Evolutionary conservation across 352 stramenopile genomes (phyloP).

Genomic region (Peronospora destructor): DNA sequence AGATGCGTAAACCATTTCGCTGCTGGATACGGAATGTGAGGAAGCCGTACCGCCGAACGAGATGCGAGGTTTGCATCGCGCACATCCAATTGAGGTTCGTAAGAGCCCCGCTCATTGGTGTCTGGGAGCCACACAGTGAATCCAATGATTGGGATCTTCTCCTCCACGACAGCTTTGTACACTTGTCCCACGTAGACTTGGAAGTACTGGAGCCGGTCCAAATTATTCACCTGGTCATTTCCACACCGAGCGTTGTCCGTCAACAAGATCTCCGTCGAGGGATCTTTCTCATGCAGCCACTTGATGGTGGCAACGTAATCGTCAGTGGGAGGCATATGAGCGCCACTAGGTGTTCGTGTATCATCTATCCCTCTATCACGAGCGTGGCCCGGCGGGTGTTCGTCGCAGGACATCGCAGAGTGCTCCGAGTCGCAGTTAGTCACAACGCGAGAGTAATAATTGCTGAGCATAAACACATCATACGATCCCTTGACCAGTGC

Average conservation of each 20-base stretch:
- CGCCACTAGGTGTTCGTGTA: slow-evolving; percentile 42
- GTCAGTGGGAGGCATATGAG: slow-evolving; percentile 26
- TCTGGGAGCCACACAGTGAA: slow-evolving; percentile 94
- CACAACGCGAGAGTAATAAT: slow-evolving; percentile 73
- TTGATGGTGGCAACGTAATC: slow-evolving; percentile 58
- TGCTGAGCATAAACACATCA: slow-evolving; percentile 94
- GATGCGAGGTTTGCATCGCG: slow-evolving; percentile 48
- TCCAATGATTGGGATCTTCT: slow-evolving; percentile 72
- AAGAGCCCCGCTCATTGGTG: slow-evolving; percentile 92
- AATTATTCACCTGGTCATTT: slow-evolving; percentile 42
- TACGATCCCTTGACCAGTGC: slow-evolving; percentile 73
- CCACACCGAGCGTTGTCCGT: slow-evolving; percentile 67
- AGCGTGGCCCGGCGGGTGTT: slow-evolving; percentile 34
- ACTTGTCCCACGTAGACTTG: slow-evolving; percentile 51
- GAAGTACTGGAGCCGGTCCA: slow-evolving; percentile 55
- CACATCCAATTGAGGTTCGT: slow-evolving; percentile 46
- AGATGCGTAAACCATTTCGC: slow-evolving; percentile 55
- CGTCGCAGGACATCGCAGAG: slow-evolving; percentile 30
- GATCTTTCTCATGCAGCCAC: slow-evolving; percentile 55
- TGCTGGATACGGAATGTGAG: slow-evolving; percentile 33
- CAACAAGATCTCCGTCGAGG: slow-evolving; percentile 40
- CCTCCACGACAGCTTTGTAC: slow-evolving; percentile 44
- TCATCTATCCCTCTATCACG: slow-evolving; percentile 48
- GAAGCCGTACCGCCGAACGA: slow-evolving; percentile 20
- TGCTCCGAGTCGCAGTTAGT: slow-evolving; percentile 35